Conservation (phyloP, 805 yeast species). For the Nakazawaea anatomiae region DNA sequence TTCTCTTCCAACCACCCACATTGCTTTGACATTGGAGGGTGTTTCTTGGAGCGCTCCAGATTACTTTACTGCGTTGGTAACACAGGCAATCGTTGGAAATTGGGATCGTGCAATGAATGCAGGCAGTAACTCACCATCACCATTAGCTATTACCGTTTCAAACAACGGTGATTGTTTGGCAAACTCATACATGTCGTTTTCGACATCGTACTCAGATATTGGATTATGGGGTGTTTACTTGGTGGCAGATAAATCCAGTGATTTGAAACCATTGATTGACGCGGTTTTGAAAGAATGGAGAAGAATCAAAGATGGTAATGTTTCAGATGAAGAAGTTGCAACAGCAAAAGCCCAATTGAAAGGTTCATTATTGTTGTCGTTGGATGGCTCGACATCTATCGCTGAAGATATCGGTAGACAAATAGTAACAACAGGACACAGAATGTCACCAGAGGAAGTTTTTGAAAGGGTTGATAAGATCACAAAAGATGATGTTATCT, state of each 20-base stretch:
- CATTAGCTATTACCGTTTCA: conserved; percentile 60
- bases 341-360: conserved; percentile 93
- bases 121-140: conserved; percentile 81
- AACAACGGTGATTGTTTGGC: conserved; percentile 65
- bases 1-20: conserved; percentile 80
- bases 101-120: conserved; percentile 94
- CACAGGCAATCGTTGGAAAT: conserved; percentile 94
- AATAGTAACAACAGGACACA: conserved; percentile 85
- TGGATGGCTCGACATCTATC: conserved; percentile 92
- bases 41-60: conserved; percentile 96
- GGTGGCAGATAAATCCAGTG: conserved; percentile 69
- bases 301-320: conserved; percentile 70
- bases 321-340: conserved; percentile 81
- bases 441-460: conserved; percentile 68
- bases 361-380: conserved; percentile 81
- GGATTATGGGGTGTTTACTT: conserved; percentile 97
- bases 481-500: conserved; percentile 69
- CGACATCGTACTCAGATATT: conserved; percentile 95
- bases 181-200: conserved; percentile 92
- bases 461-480: conserved; percentile 73
- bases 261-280: conserved; percentile 62
- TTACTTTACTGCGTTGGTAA: conserved; percentile 90
- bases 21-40: conserved; percentile 95
- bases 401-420: conserved; percentile 99
- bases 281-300: conserved; percentile 86